phyloP scores from a whole-genome alignment of 352 stramenopile species.

The Pythium pyrilobum region DNA sequence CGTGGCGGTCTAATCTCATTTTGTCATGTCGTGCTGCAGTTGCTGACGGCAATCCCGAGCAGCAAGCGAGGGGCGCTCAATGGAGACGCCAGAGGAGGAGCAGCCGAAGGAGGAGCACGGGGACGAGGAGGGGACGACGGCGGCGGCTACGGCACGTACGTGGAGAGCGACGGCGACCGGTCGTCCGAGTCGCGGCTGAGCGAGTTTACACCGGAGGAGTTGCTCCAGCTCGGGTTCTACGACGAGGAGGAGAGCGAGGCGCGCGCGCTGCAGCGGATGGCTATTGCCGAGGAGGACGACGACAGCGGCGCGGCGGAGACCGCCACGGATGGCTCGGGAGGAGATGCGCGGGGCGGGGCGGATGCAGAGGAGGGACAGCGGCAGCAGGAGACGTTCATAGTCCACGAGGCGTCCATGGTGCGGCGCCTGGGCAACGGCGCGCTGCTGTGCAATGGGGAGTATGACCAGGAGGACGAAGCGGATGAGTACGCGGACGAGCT shows the following conservation, averaged over 20 bases:
- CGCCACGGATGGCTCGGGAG: neutral
- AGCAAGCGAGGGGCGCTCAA: neutral
- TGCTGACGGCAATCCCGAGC: constrained; percentile 12
- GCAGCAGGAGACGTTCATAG: constrained; percentile 6
- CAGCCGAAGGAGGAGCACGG: neutral
- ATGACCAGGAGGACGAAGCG: constrained; percentile 14
- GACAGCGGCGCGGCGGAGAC: constrained; percentile 11
- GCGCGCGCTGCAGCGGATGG: constrained; percentile 7
- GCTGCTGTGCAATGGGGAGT: neutral
- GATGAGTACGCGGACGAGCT: constrained; percentile 26
- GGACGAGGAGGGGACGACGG: neutral
- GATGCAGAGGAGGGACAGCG: constrained; percentile 29
- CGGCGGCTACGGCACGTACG: neutral
- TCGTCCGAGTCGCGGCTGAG: constrained; percentile 12
- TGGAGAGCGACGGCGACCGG: neutral
- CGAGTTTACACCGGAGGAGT: constrained; percentile 15
- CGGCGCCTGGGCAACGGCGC: constrained; percentile 1
- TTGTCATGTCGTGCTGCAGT: constrained; percentile 5
- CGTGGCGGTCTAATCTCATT: constrained; percentile 2
- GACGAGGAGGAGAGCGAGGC: neutral
- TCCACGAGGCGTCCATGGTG: constrained; percentile 6
- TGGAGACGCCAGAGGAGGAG: neutral
- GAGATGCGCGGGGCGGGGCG: constrained; percentile 18
- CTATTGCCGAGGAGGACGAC: constrained; percentile 15
- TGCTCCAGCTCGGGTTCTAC: constrained; percentile 11